These are phyloP conservation scores for Rhizoclosmatium sp. DNA, from an alignment of 192 early-diverging fungal genomes.

Conservation along the genomic window DNA sequence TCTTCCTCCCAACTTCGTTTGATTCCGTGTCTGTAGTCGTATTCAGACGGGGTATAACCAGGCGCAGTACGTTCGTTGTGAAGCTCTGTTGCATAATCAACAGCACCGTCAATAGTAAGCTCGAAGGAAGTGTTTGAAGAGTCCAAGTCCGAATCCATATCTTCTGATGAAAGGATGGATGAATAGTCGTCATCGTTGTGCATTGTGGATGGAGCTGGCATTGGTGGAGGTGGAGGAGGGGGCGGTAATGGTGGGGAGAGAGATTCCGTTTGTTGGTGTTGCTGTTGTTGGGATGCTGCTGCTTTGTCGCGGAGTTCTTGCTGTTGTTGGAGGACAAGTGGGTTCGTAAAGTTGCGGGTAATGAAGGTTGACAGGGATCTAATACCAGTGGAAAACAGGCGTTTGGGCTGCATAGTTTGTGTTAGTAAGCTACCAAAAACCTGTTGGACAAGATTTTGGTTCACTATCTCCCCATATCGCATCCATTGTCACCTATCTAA, in stretches of 20 bases:
- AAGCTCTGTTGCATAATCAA: background rate
- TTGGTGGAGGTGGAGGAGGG: constrained; percentile 6
- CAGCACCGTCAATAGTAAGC: background rate
- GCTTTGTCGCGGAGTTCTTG: background rate
- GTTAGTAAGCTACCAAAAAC: background rate
- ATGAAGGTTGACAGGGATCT: constrained; percentile 32
- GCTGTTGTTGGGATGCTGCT: background rate
- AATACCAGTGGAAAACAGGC: constrained; percentile 34
- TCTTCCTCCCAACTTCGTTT: too few relatives aligned
- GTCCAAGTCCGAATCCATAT: too few relatives aligned
- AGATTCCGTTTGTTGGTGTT: background rate
- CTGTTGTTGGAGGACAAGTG: background rate
- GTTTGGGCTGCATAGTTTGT: constrained; percentile 17
- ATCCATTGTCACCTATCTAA: too few relatives aligned
- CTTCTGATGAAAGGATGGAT: background rate
- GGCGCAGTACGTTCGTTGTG: too few relatives aligned
- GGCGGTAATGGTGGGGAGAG: background rate
- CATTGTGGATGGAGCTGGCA: background rate
- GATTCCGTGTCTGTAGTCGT: too few relatives aligned
- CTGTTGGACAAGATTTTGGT: background rate
- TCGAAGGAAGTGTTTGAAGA: background rate
- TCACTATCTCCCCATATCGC: background rate
- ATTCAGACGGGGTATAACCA: too few relatives aligned
- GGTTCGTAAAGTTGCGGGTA: constrained; percentile 14
- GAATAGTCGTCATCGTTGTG: background rate